A percentile compares a stretch with the other conserved stretches of the same genome.
Conservation (phyloP, 2,329 filamentous ascomycete genomes). For the Aspergillus brasiliensis region DNA sequence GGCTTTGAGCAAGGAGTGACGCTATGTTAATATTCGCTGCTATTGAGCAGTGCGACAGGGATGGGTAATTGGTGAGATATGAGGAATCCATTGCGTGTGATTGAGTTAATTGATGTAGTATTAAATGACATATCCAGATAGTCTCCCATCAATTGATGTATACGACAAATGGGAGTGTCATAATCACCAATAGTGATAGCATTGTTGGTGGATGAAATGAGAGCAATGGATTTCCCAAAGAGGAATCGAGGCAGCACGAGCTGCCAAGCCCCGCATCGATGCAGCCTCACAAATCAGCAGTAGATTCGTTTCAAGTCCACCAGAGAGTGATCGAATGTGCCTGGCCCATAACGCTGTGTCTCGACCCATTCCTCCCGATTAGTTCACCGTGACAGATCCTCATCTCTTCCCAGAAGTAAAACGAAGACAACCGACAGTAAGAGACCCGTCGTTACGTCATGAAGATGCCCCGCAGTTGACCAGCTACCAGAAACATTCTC, state of each 20-base stretch:
- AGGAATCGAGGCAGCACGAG: neutral
- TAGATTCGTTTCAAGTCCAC: neutral
- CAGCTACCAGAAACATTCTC: neutral
- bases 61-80: neutral
- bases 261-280: neutral
- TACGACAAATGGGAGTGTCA: no score
- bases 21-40: neutral
- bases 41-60: neutral
- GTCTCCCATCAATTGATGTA: neutral
- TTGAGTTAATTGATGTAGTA: neutral
- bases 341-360: neutral
- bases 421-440: neutral
- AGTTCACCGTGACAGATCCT: neutral
- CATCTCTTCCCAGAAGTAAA: neutral
- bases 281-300: neutral
- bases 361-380: neutral
- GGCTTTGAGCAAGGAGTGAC: no score
- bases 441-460: constrained; percentile 21
- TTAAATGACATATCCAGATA: neutral
- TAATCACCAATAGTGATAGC: no score
- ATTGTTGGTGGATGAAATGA: no score
- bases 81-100: neutral
- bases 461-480: constrained; percentile 14
- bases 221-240: neutral
- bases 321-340: neutral